Conservation (phyloP, 495 filamentous ascomycete species). For the Amorphotheca resinae region DNA sequence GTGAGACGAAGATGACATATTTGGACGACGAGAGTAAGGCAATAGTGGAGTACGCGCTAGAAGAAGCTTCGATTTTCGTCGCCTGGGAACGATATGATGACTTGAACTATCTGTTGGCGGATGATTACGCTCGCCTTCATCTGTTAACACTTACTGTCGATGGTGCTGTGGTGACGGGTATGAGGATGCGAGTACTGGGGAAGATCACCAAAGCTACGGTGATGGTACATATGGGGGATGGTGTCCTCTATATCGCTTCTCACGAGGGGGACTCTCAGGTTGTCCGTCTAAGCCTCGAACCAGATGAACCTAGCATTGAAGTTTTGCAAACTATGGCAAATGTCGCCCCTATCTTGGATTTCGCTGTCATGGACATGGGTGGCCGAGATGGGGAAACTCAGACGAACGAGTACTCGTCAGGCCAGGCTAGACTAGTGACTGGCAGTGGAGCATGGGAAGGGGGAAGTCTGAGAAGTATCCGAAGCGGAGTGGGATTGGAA, state of each 20-base stretch:
- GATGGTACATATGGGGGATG: conserved; percentile 67
- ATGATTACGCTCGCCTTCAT: conserved; percentile 77
- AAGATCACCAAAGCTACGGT: conserved; percentile 58
- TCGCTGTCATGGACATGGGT: conserved; percentile 90
- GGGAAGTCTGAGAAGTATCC: conserved; percentile 74
- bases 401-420: conserved; percentile 82
- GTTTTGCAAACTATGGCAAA: conserved; percentile 70
- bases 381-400: conserved; percentile 62
- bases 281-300: conserved; percentile 30
- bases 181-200: conserved; percentile 56
- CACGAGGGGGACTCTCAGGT: conserved; percentile 89
- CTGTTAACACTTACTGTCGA: conserved; percentile 63
- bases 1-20: conserved; percentile 75
- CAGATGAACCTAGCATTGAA: conserved; percentile 37
- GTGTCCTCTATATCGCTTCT: conserved; percentile 74
- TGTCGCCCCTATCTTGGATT: conserved; percentile 84
- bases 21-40: conserved; percentile 59
- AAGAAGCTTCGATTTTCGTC: conserved; percentile 68
- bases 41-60: conserved; percentile 43
- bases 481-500: conserved; percentile 88
- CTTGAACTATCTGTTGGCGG: conserved; percentile 71
- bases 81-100: conserved; percentile 78
- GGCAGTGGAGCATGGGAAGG: conserved; percentile 81
- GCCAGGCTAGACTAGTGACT: conserved; percentile 87
- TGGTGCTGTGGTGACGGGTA: conserved; percentile 46